Evolutionary conservation across 176 grass and related monocot genomes (phyloP).

Genomic region (Ampelocalamus luodianensis): DNA sequence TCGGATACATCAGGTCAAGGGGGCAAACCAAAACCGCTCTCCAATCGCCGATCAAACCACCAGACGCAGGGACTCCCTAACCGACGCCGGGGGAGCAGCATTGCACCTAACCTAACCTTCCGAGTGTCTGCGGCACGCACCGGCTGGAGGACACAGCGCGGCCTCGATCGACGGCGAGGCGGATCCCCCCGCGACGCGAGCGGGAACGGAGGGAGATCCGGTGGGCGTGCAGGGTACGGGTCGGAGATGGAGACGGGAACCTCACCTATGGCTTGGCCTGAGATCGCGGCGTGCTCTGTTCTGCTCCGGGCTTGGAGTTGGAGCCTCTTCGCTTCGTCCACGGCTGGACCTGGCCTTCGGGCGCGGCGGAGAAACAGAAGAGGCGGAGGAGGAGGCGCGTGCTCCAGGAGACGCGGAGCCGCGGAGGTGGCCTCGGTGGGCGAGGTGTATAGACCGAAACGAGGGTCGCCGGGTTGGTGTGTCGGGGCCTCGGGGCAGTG

Average conservation of each 20-base stretch:
- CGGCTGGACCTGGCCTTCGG: not conserved
- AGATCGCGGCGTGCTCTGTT: not conserved
- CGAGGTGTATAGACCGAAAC: not conserved
- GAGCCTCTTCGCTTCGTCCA: not conserved
- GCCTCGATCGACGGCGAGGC: not conserved
- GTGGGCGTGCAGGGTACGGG: too few relatives aligned
- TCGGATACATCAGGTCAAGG: too few relatives aligned
- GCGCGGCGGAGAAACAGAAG: slow-evolving; percentile 34
- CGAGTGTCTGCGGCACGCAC: too few relatives aligned
- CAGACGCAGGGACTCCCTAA: not conserved
- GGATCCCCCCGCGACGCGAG: not conserved
- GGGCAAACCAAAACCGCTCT: too few relatives aligned
- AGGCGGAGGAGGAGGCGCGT: not conserved
- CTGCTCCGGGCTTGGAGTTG: too few relatives aligned
- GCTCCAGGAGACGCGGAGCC: not conserved
- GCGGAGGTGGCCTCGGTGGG: too few relatives aligned
- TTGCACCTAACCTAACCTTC: not conserved
- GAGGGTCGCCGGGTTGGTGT: not conserved
- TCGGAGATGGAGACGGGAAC: not conserved
- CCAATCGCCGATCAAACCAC: not conserved
- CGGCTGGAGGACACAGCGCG: too few relatives aligned
- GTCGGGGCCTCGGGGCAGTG: too few relatives aligned
- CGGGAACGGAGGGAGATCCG: not conserved
- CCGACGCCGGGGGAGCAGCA: not conserved
- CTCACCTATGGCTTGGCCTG: too few relatives aligned